A percentile compares a stretch with the other conserved stretches of the same genome.
These are phyloP conservation scores for Darksidea phi DNA, from an alignment of 495 filamentous ascomycete genomes.

Conservation along the genomic window DNA sequence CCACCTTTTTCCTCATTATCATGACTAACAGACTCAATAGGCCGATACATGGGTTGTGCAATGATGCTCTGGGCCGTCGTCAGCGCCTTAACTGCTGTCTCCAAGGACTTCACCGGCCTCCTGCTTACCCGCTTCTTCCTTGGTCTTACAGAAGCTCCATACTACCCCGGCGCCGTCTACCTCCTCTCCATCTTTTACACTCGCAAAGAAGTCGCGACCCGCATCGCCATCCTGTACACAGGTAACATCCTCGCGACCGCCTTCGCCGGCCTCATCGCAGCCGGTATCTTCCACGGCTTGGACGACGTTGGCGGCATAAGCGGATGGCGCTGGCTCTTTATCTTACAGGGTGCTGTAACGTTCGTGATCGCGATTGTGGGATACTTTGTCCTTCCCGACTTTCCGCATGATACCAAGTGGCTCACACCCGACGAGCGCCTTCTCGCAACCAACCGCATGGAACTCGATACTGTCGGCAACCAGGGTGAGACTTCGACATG, in stretches of 20 bases:
- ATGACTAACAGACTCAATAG: conserved; percentile 35
- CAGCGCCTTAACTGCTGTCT: conserved; percentile 51
- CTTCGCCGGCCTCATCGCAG: conserved; percentile 54
- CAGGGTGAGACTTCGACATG: conserved; percentile 31
- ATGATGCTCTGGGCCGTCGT: conserved; percentile 52
- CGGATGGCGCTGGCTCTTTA: conserved; percentile 35
- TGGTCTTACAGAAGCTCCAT: conserved; percentile 40
- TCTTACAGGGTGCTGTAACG: conserved; percentile 46
- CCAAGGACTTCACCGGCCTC: conserved; percentile 51
- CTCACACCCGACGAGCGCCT: conserved; percentile 19
- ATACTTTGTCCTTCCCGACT: conserved; percentile 24
- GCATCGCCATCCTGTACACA: conserved; percentile 52
- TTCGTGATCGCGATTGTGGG: conserved; percentile 46
- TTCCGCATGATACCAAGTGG: conserved; percentile 14
- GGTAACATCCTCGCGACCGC: conserved; percentile 38
- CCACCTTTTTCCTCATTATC: conserved; percentile 56
- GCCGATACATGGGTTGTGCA: conserved; percentile 43
- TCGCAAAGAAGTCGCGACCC: conserved; percentile 54
- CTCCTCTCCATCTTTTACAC: conserved; percentile 62
- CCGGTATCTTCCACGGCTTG: conserved; percentile 41
- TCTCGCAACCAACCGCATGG: conserved; percentile 32
- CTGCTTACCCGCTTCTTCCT: conserved; percentile 52
- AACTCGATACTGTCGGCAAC: conserved; percentile 39
- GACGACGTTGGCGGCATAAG: conserved; percentile 29
- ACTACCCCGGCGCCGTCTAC: conserved; percentile 50